A percentile compares a stretch with the other conserved stretches of the same genome.
Evolutionary conservation across 1,284 basidiomycete genomes (phyloP).

Genomic region (Pseudozyma flocculosa): DNA sequence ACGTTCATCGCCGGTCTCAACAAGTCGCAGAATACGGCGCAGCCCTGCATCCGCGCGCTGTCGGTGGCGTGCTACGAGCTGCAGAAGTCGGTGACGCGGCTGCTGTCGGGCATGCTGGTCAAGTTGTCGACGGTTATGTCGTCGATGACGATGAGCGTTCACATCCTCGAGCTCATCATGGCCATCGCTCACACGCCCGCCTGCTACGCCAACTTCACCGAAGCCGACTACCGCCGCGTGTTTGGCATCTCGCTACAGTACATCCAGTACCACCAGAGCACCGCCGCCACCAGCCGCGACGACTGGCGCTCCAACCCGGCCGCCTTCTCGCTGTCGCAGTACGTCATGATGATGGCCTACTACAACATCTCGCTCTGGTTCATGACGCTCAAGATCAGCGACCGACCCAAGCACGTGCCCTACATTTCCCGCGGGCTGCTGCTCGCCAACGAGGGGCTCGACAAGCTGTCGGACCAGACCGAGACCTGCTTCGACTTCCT

Average conservation of each 20-base stretch:
- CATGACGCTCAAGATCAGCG: slow-evolving; percentile 79
- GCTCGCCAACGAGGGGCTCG: slow-evolving; percentile 78
- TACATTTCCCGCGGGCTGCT: slow-evolving; percentile 86
- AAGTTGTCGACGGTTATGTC: slow-evolving; percentile 93
- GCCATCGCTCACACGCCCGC: slow-evolving; percentile 78
- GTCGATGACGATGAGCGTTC: slow-evolving; percentile 86
- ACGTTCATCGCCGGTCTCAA: slow-evolving; percentile 77
- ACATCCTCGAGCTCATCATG: slow-evolving; percentile 89
- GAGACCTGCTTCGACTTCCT: slow-evolving; percentile 99
- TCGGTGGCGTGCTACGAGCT: slow-evolving; percentile 87
- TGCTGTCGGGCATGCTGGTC: slow-evolving; percentile 74
- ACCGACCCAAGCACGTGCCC: slow-evolving; percentile 77
- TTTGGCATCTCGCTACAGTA: slow-evolving; percentile 95
- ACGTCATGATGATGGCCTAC: slow-evolving; percentile 90
- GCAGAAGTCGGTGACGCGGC: slow-evolving; percentile 77
- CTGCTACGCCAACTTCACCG: slow-evolving; percentile 88
- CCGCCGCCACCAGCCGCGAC: slow-evolving; percentile 43
- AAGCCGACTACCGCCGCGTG: slow-evolving; percentile 87
- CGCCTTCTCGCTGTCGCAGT: slow-evolving; percentile 86
- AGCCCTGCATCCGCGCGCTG: slow-evolving; percentile 87
- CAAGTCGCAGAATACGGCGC: slow-evolving; percentile 75
- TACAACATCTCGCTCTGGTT: slow-evolving; percentile 95
- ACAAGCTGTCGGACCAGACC: slow-evolving; percentile 79
- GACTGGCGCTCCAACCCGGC: slow-evolving; percentile 50
- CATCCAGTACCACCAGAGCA: slow-evolving; percentile 69